Base-by-base conservation (phyloP, 768 basidiomycete genomes). In the Paxillus involutus region DNA sequence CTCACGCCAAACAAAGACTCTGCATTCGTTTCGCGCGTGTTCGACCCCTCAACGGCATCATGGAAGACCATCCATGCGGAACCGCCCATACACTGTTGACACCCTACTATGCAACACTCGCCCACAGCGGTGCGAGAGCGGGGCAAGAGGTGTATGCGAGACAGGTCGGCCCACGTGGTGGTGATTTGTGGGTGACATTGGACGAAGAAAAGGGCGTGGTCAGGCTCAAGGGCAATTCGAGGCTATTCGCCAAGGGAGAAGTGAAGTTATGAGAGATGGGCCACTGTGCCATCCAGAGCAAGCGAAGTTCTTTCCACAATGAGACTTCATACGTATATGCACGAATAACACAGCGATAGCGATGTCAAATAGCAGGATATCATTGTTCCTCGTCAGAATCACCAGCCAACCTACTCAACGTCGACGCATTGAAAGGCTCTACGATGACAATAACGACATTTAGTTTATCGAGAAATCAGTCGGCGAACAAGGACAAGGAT, bases 31-130 rank as follows among this genome's bases (percentile, higher is more conserved):
- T 81, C 81, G 12, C 74, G 82, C 3, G 77, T 83, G 73, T 81
- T 83, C 58, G 68, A 75, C 6, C 79, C 9, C 45, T 48, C 0
- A 36, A 55, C 10, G 55, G 49, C 63, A 65, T 44, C 11, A 67
- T 68, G 5, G 80, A 82, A 65, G 81, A 83, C 53, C 72, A 68
- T 21, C 80, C 81, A 6, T 82, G 80, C 53, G 82, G 81, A 9
- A 77, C 78, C 36, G 80, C 81, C 0, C 82, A 83, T 59, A 74
- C 75, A 44, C 47, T 82, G 35, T 48, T 80, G 19, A 69, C 58
- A 3, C 80, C 81, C 4, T 82, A 82, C 54, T 84, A 81, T 78
- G 69, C 68, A 26, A 53, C 40, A 11, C 37, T 19, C 19, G 19
- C n/a, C 5, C 13, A 26, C 6, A 19, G 32, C 35, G 47, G 35